Percentiles rank a stretch among this genome's conserved stretches.
Evolutionary conservation across 495 filamentous ascomycete species (phyloP).

Genomic region (Penicillium nucicola): DNA sequence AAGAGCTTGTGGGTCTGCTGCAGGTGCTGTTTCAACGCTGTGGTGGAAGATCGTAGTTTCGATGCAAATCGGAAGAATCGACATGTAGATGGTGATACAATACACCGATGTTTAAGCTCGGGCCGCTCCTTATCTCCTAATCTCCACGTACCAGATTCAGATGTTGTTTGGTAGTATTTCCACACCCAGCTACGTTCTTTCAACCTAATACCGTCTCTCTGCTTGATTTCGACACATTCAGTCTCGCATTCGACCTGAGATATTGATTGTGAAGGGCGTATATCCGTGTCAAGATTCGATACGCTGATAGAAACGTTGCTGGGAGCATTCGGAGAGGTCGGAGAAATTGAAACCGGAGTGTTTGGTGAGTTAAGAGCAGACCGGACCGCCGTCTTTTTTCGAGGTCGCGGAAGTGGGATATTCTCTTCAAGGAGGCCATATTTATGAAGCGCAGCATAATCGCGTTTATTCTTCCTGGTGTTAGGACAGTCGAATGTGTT

Average conservation of each 20-base stretch:
- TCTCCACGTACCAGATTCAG: not conserved
- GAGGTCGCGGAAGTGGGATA: not conserved
- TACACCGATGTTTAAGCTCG: not conserved
- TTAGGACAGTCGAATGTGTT: not conserved
- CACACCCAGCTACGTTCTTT: constrained; percentile 5
- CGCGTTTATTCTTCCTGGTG: constrained; percentile 2
- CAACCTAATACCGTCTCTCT: not conserved
- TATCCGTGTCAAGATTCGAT: constrained; percentile 7
- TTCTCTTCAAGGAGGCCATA: constrained; percentile 4
- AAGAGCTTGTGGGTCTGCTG: too few species aligned
- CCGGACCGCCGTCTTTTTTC: not conserved
- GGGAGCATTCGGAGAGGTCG: not conserved
- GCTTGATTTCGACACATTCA: not conserved
- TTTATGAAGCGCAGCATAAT: constrained; percentile 3
- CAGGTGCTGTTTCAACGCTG: too few species aligned
- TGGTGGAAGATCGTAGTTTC: not conserved
- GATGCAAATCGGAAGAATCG: not conserved
- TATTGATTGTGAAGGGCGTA: constrained; percentile 1
- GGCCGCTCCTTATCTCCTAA: not conserved
- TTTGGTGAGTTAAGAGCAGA: not conserved
- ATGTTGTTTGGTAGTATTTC: not conserved
- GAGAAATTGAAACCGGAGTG: not conserved
- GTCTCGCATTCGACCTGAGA: not conserved
- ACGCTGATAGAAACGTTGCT: constrained; percentile 3
- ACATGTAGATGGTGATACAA: not conserved